A percentile compares a stretch with the other conserved stretches of the same genome.
phyloP scores from a whole-genome alignment of 78 protist species.

The Paulinella micropora region DNA sequence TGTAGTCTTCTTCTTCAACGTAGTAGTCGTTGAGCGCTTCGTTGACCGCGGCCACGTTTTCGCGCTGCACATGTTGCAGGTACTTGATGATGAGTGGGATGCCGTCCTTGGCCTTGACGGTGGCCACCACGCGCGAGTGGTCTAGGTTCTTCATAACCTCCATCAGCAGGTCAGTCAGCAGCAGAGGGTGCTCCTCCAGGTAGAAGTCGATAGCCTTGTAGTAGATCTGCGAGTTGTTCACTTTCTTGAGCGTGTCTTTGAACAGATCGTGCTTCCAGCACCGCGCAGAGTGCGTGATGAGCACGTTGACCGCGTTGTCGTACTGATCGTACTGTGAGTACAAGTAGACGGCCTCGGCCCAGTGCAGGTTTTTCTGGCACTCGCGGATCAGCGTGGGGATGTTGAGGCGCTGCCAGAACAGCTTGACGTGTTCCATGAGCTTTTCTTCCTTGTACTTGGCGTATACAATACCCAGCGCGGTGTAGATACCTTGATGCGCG shows the following conservation, averaged over 20 bases:
- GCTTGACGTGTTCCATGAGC: constrained; percentile 92
- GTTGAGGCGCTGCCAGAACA: constrained; percentile 65
- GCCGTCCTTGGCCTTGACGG: constrained; percentile 1
- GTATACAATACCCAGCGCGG: constrained; percentile 91
- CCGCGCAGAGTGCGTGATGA: constrained; percentile 84
- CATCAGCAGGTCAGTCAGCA: constrained; percentile 37
- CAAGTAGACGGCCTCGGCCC: constrained; percentile 79
- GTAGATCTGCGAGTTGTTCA: constrained; percentile 75
- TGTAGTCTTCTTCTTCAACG: constrained; percentile 91
- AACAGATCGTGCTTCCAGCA: constrained; percentile 85
- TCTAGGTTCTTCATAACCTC: constrained; percentile 68
- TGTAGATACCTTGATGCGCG: constrained; percentile 95
- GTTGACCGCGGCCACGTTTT: constrained; percentile 55
- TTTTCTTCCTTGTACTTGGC: constrained; percentile 52
- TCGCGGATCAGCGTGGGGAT: constrained; percentile 69
- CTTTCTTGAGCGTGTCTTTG: constrained; percentile 73
- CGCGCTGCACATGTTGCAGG: constrained; percentile 21
- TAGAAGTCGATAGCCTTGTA: constrained; percentile 77
- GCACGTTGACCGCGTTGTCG: constrained; percentile 79
- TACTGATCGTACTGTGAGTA: constrained; percentile 84
- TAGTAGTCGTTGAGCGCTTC: constrained; percentile 82
- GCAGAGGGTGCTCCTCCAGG: constrained; percentile 48
- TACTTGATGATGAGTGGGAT: constrained; percentile 75
- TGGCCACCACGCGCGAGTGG: constrained; percentile 62
- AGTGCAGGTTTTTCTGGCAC: constrained; percentile 72